phyloP scores from a whole-genome alignment of 2,329 filamentous ascomycete genomes.

The Hypoxylon sp. region DNA sequence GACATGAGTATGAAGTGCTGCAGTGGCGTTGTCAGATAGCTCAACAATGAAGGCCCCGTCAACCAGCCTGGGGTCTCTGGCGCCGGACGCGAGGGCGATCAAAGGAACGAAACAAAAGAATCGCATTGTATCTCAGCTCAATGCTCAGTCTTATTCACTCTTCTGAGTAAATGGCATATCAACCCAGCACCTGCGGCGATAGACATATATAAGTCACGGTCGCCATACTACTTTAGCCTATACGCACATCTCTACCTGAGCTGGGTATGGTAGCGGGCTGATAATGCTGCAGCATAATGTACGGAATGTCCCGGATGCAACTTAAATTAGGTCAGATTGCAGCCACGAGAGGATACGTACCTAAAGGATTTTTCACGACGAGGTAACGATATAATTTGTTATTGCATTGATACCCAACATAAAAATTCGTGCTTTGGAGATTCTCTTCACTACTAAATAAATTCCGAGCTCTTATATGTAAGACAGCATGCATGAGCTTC shows the following conservation, averaged over 20 bases:
- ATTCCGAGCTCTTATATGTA: too few relatives aligned
- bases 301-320: conserved; percentile 6
- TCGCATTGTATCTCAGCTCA: not conserved
- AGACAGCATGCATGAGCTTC: too few relatives aligned
- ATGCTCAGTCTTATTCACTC: too few relatives aligned
- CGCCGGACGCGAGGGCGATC: not conserved
- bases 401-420: too few relatives aligned
- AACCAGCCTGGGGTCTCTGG: conserved; percentile 8
- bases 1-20: not conserved
- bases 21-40: conserved; percentile 1
- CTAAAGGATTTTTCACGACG: too few relatives aligned
- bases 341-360: too few relatives aligned
- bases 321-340: not conserved
- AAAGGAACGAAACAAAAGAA: not conserved
- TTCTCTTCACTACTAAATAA: too few relatives aligned
- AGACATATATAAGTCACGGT: conserved; percentile 6
- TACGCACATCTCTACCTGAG: conserved; percentile 4
- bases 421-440: too few relatives aligned
- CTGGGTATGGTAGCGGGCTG: not conserved
- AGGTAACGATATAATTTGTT: too few relatives aligned
- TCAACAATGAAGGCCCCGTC: conserved; percentile 26
- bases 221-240: conserved; percentile 24
- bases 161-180: not conserved
- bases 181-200: not conserved
- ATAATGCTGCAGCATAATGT: not conserved